phyloP scores from a whole-genome alignment of 305 asterid species.

The Plantago coronopus region DNA sequence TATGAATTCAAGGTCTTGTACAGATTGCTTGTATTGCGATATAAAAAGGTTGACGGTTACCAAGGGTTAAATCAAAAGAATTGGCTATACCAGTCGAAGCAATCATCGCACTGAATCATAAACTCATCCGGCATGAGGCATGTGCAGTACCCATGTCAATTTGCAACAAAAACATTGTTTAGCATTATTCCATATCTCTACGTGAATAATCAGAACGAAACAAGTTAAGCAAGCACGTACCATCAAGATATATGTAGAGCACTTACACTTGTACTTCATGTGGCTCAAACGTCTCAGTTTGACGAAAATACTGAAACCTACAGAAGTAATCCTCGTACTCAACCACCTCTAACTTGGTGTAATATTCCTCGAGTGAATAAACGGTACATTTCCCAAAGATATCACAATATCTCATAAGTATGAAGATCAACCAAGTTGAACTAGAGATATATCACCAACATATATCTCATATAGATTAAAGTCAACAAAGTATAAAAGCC shows the following conservation, averaged over 20 bases:
- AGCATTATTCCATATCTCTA: constrained; percentile 17
- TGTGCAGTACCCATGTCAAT: constrained; percentile 53
- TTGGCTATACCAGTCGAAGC: constrained; percentile 63
- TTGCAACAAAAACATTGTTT: constrained; percentile 15
- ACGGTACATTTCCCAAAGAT: constrained; percentile 60
- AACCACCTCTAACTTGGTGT: constrained; percentile 48
- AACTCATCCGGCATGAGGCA: constrained; percentile 76
- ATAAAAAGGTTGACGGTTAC: too few species aligned
- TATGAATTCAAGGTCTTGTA: not conserved
- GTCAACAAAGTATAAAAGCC: too few species aligned
- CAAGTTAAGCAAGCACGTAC: constrained; percentile 8
- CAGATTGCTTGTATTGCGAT: too few species aligned
- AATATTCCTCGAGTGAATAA: constrained; percentile 54
- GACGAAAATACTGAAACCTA: constrained; percentile 52
- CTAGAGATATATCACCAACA: too few species aligned
- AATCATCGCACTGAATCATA: constrained; percentile 70
- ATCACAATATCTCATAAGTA: too few species aligned
- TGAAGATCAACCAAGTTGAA: too few species aligned
- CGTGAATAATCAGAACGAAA: not conserved
- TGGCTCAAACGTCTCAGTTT: constrained; percentile 51
- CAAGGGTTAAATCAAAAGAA: too few species aligned
- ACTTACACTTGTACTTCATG: constrained; percentile 67
- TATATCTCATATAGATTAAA: too few species aligned
- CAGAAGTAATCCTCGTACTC: constrained; percentile 57
- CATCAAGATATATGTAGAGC: constrained; percentile 7